Percentiles rank a stretch among this genome's conserved stretches.
Evolutionary conservation across 2,329 filamentous ascomycete genomes (phyloP).

Genomic region (Fonsecaea multimorphosa): DNA sequence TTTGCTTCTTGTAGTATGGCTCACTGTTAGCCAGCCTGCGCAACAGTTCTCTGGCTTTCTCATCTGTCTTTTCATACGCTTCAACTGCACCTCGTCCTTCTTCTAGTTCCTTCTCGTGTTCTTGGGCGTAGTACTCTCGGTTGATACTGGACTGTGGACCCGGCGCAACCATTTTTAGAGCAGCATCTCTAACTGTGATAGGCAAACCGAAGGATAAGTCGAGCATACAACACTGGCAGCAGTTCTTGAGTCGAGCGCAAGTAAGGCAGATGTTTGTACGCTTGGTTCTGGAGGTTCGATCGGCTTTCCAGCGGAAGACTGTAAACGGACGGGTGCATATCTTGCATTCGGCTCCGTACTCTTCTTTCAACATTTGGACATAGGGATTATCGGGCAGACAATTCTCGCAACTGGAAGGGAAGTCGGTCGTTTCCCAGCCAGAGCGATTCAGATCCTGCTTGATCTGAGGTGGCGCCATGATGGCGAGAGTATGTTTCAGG

Average conservation of each 20-base stretch:
- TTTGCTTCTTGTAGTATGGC: conserved; percentile 90
- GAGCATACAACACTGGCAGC: conserved; percentile 98
- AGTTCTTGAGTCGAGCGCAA: conserved; percentile 96
- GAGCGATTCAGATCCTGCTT: conserved; percentile 95
- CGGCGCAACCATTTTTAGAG: conserved; percentile 95
- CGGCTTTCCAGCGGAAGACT: conserved; percentile 91
- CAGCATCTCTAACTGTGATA: conserved; percentile 92
- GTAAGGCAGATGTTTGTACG: conserved; percentile 95
- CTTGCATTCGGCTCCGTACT: conserved; percentile 87
- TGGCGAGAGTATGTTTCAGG: neutral
- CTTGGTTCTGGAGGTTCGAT: conserved; percentile 89
- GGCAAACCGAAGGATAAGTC: conserved; percentile 95
- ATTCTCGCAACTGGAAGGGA: conserved; percentile 70
- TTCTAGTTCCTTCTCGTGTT: conserved; percentile 93
- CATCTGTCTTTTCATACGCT: conserved; percentile 95
- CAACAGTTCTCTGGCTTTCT: conserved; percentile 89
- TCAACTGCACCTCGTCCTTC: conserved; percentile 85
- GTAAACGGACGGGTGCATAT: conserved; percentile 94
- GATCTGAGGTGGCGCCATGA: conserved; percentile 82
- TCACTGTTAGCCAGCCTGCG: conserved; percentile 86
- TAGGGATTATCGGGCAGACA: conserved; percentile 97
- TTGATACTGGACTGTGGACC: conserved; percentile 93
- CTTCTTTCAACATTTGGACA: conserved; percentile 98
- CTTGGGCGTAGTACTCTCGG: conserved; percentile 95
- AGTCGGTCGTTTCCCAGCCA: conserved; percentile 81